Conservation (phyloP, 2,329 filamentous ascomycete species). For the Aureobasidium sp. region DNA sequence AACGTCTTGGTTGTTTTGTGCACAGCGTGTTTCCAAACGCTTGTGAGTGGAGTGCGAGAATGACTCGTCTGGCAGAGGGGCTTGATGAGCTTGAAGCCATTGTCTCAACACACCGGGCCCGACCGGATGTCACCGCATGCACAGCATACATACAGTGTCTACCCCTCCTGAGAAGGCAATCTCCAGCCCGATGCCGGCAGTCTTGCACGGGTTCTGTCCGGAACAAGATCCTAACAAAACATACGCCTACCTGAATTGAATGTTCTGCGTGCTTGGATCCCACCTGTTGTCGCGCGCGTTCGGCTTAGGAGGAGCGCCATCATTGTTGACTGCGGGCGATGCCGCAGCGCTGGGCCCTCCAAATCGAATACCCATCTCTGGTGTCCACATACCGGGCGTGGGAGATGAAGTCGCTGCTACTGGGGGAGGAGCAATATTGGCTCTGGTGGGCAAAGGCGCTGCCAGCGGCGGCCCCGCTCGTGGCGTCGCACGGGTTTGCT, state of each 20-base stretch:
- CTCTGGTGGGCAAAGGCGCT: conserved; percentile 45
- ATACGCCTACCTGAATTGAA: conserved; percentile 32
- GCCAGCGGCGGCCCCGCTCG: conserved; percentile 48
- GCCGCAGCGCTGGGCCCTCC: conserved; percentile 35
- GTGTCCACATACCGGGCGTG: conserved; percentile 62
- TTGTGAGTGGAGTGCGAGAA: not conserved
- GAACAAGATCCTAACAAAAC: not conserved
- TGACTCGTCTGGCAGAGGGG: not conserved
- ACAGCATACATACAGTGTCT: not conserved
- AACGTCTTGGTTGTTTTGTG: not conserved
- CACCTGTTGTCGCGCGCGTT: conserved; percentile 27
- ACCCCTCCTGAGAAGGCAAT: not conserved
- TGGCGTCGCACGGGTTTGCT: conserved; percentile 34
- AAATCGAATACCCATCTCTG: conserved; percentile 76
- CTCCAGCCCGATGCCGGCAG: not conserved
- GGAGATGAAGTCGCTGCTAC: conserved; percentile 21
- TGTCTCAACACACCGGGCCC: not conserved
- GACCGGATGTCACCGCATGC: conserved; percentile 2
- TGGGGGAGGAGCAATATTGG: conserved; percentile 21
- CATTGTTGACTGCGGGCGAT: conserved; percentile 14
- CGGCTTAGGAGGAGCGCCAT: conserved; percentile 22
- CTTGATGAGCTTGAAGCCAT: not conserved
- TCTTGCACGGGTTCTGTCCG: not conserved
- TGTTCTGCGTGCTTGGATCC: conserved; percentile 32
- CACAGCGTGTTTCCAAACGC: no score